Conservation (phyloP, 2,329 filamentous ascomycete species). For the Aspergillus sp. region DNA sequence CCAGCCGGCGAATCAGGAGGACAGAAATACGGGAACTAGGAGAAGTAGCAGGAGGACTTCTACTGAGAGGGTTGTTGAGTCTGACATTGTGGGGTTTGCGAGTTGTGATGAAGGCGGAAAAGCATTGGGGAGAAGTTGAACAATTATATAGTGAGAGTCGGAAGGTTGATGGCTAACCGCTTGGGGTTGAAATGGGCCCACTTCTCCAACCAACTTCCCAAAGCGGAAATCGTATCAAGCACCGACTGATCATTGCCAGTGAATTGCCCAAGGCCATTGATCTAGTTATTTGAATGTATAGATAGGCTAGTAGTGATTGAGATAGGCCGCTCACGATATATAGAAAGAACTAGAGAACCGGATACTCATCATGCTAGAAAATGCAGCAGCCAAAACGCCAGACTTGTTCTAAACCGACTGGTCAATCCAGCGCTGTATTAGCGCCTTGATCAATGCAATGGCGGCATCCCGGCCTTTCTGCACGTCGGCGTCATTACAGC, state of each 20-base stretch:
- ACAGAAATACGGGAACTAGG: slow-evolving; percentile 10
- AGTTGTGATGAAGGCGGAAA: background rate
- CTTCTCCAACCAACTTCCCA: too few relatives aligned
- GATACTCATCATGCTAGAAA: background rate
- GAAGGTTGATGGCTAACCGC: too few relatives aligned
- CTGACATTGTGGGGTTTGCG: background rate
- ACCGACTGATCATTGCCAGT: too few relatives aligned
- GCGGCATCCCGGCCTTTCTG: slow-evolving; percentile 39
- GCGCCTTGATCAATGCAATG: slow-evolving; percentile 41
- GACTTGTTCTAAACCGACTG: slow-evolving; percentile 3
- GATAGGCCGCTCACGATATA: too few relatives aligned
- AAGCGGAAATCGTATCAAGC: background rate
- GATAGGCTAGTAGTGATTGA: background rate
- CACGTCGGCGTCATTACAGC: slow-evolving; percentile 49
- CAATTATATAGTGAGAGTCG: background rate
- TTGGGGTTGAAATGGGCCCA: too few relatives aligned
- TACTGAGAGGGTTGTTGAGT: background rate
- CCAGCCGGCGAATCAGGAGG: slow-evolving; percentile 15
- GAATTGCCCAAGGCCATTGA: background rate
- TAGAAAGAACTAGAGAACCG: too few relatives aligned
- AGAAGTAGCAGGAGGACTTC: background rate
- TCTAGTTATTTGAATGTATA: background rate
- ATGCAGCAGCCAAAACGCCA: background rate
- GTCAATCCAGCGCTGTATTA: slow-evolving; percentile 41
- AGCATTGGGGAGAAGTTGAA: background rate